Percentiles rank a stretch among this genome's conserved stretches.
Evolutionary conservation across 2,329 filamentous ascomycete species (phyloP).

Genomic region (Fusarium aywerte): DNA sequence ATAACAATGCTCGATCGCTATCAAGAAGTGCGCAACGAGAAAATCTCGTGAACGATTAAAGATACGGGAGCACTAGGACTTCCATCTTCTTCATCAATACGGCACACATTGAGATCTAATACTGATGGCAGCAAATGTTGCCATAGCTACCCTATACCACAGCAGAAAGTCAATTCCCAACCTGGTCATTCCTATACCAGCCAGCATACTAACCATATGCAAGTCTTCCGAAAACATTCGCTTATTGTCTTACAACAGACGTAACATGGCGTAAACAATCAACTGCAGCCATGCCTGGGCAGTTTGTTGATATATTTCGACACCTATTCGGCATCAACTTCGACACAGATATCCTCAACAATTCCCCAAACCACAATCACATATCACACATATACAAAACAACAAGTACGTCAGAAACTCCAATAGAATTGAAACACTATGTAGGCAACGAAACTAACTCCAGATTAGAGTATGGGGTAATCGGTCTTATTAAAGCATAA

Average conservation of each 20-base stretch:
- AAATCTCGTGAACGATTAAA: too few relatives aligned
- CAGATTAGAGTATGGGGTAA: conserved; percentile 49
- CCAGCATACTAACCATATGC: background rate
- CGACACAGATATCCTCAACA: background rate
- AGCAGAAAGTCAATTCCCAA: background rate
- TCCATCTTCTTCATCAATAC: too few relatives aligned
- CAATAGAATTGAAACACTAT: conserved; percentile 43
- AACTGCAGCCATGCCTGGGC: background rate
- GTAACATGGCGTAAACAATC: background rate
- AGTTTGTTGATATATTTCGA: background rate
- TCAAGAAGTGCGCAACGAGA: too few relatives aligned
- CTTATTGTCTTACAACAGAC: background rate
- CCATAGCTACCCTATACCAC: background rate
- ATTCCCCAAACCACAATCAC: background rate
- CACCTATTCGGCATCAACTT: background rate
- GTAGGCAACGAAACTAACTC: conserved; percentile 47
- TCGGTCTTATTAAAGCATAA: conserved; percentile 54
- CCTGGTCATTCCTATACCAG: background rate
- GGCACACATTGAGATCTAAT: too few relatives aligned
- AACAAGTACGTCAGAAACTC: conserved; percentile 33
- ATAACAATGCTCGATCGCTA: too few relatives aligned
- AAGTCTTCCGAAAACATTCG: background rate
- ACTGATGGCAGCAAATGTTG: background rate
- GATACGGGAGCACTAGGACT: too few relatives aligned
- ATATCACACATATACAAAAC: background rate